A percentile compares a stretch with the other conserved stretches of the same genome.
Conservation (phyloP, 306 rosid species). For the Rosa multiflora region DNA sequence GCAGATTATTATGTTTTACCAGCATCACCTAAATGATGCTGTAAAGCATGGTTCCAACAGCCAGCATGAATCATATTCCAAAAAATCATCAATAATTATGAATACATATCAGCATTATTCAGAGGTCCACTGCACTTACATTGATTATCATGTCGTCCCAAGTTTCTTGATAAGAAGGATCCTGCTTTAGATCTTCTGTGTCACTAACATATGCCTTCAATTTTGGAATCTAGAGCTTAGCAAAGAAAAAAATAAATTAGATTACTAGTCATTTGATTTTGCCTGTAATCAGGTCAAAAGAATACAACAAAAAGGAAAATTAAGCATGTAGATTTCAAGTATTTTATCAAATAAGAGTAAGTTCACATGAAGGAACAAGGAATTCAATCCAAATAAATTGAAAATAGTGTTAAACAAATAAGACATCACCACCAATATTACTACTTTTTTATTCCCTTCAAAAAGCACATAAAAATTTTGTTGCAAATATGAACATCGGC, state of each 20-base stretch:
- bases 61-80: neutral
- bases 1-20: neutral
- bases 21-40: neutral
- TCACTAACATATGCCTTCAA: constrained; percentile 99
- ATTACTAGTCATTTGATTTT: constrained; percentile 29
- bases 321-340: constrained; percentile 4
- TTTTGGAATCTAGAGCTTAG: constrained; percentile 99
- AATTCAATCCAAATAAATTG: neutral
- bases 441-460: neutral
- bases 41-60: constrained; percentile 2
- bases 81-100: neutral
- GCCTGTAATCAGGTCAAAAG: constrained; percentile 13
- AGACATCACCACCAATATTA: neutral
- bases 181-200: constrained; percentile 90
- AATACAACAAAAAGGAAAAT: neutral
- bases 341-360: neutral
- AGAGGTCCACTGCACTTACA: constrained; percentile 50
- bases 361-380: neutral
- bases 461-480: neutral
- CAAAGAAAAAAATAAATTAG: constrained; percentile 59
- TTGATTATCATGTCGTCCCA: constrained; percentile 98
- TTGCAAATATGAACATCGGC: neutral
- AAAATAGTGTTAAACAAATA: neutral
- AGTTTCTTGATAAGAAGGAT: constrained; percentile 86
- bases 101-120: constrained; percentile 1